Conservation (phyloP, 306 rosid species). For the Castanospermum australe region DNA sequence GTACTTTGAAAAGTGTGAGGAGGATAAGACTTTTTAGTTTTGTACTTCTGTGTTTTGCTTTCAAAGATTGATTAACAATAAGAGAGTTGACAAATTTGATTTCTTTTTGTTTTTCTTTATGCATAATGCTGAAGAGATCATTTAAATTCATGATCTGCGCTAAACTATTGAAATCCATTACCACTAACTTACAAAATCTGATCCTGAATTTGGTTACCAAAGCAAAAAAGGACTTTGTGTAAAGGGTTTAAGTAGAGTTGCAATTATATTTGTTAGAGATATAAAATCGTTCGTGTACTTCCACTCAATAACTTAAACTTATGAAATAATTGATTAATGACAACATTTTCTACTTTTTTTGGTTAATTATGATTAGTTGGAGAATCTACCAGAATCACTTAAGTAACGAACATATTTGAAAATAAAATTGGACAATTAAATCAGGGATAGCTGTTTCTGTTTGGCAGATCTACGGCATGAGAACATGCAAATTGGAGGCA, state of each 20-base stretch:
- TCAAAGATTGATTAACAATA: conserved; percentile 1
- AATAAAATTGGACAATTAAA: conserved; percentile 9
- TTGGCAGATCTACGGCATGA: conserved; percentile 33
- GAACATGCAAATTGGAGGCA: conserved; percentile 53
- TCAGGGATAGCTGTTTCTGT: conserved; percentile 22
- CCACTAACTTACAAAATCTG: not conserved
- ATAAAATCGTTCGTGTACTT: no score
- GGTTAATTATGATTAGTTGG: not conserved
- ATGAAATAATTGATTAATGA: no score
- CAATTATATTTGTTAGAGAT: no score
- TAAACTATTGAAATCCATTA: not conserved
- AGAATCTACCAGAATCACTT: conserved; percentile 4
- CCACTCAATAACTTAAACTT: no score
- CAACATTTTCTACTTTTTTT: not conserved
- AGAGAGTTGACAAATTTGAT: conserved; percentile 8
- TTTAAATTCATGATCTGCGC: not conserved
- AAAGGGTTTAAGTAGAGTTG: not conserved
- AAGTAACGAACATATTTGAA: conserved; percentile 1
- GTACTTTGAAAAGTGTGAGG: conserved; percentile 13
- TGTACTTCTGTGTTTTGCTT: not conserved
- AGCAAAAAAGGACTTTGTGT: not conserved
- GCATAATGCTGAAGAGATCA: not conserved
- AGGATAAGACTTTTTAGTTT: not conserved
- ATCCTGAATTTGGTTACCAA: not conserved
- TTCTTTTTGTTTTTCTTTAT: not conserved